Base-by-base conservation (phyloP, 202 grass and related monocot species). In the Bolboschoenoplectus hybrid region DNA sequence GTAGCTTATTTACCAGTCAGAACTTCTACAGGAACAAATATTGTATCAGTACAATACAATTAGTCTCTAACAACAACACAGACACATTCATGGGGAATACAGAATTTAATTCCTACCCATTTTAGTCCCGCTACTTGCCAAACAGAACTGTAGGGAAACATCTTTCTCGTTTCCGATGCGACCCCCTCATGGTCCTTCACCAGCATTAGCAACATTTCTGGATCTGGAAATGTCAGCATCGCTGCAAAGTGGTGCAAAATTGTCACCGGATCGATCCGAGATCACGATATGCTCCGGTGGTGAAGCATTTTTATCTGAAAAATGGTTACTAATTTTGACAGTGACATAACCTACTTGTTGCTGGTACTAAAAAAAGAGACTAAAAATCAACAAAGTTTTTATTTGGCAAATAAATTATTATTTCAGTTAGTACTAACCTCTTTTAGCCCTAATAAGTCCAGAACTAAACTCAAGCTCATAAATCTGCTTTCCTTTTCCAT, bases 401-500 rank as follows among this genome's bases (percentile, higher is more conserved):
- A 0, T 69, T 12, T 69, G 43, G 2, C 7, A 2, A 44, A 46
- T 47, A 71, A 45, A 3, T 6, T 20, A 8, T n/a, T 20, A 8
- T n/a, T 71, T 16, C 1, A 47, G 13, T 10, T 71, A 46, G 16
- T 44, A 46, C 40, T 19, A 71, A 71, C 68, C 40, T 46, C 68
- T 71, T 71, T 71, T 71, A 46, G 7, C 5, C 74, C 13, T 39
- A 45, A 17, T 26, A 52, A 57, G 26, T 80, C 3, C 49, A 35
- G 47, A 36, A 35, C 19, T 2, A 38, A 47, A 20, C 13, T 80
- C 74, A 58, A 26, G 4, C 3, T 80, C 74, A 80, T 50, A 10
- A 55, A 55, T 10, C n/a, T 58, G 32, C 9, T 80, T 80, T 56
- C 74, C 51, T 7, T 77, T 77, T 50, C 46, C 47, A 36, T 56